Percentiles rank a stretch among this genome's conserved stretches.
Conservation (phyloP, 1,284 basidiomycete genomes). For the Irpex sp. region DNA sequence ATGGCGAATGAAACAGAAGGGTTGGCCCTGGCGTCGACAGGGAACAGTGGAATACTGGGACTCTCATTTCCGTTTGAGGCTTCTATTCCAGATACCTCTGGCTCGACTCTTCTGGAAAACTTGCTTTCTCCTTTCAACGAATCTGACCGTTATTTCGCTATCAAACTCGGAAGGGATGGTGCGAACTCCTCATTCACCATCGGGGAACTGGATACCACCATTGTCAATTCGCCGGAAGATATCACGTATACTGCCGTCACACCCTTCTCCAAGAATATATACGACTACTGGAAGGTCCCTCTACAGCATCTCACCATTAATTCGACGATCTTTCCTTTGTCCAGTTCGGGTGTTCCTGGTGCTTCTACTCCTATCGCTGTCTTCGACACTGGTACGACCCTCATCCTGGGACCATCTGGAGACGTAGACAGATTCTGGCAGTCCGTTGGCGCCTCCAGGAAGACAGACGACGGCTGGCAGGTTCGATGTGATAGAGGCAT, state of each 20-base stretch:
- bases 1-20: slow-evolving; percentile 41
- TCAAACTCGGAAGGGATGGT: slow-evolving; percentile 40
- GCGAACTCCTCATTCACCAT: slow-evolving; percentile 47
- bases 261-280: slow-evolving; percentile 29
- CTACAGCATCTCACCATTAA: slow-evolving; percentile 44
- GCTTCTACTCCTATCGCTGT: slow-evolving; percentile 45
- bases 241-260: slow-evolving; percentile 42
- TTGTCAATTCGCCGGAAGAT: slow-evolving; percentile 31
- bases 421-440: slow-evolving; percentile 52
- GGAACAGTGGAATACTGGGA: slow-evolving; percentile 57
- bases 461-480: slow-evolving; percentile 45
- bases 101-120: slow-evolving; percentile 46
- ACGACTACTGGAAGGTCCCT: slow-evolving; percentile 60
- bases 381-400: slow-evolving; percentile 56
- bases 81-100: slow-evolving; percentile 41
- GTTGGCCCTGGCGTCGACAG: slow-evolving; percentile 41
- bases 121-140: slow-evolving; percentile 41
- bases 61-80: slow-evolving; percentile 48
- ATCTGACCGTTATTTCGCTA: slow-evolving; percentile 44
- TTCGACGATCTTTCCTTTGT: slow-evolving; percentile 35
- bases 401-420: slow-evolving; percentile 47
- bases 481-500: slow-evolving; percentile 47
- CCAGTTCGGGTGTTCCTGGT: slow-evolving; percentile 43
- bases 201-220: slow-evolving; percentile 41
- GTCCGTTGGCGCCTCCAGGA: slow-evolving; percentile 38